Percentiles rank a stretch among this genome's conserved stretches.
Evolutionary conservation across 257 asterid genomes (phyloP).

Genomic region (Knoxia roxburghii): DNA sequence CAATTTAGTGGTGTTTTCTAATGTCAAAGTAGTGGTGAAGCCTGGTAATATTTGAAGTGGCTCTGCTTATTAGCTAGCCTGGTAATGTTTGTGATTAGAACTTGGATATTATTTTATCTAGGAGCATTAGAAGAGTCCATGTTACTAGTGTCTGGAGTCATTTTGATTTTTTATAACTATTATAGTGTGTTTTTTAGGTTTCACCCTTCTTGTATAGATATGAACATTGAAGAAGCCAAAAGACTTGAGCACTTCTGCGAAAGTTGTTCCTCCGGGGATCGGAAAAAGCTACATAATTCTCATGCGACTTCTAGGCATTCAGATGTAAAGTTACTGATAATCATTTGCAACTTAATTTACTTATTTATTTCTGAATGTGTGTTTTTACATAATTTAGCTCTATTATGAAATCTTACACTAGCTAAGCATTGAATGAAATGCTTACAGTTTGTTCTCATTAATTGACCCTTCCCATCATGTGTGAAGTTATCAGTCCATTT

Average conservation of each 20-base stretch:
- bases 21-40: too few species aligned
- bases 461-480: too few species aligned
- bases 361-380: background rate
- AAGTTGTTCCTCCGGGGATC: conserved; percentile 64
- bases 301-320: conserved; percentile 54
- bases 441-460: too few species aligned
- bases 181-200: conserved; percentile 56
- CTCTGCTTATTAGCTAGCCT: background rate
- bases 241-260: conserved; percentile 69
- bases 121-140: background rate
- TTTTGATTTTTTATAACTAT: conserved; percentile 3
- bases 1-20: too few species aligned
- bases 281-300: conserved; percentile 46
- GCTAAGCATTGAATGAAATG: too few species aligned
- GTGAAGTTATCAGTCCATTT: too few species aligned
- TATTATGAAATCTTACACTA: too few species aligned
- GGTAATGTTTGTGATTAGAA: background rate
- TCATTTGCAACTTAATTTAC: background rate
- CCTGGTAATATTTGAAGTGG: too few species aligned
- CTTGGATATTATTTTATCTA: background rate
- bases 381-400: background rate
- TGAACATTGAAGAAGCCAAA: conserved; percentile 73
- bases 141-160: background rate
- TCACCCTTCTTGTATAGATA: conserved; percentile 73
- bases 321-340: conserved; percentile 54